Conservation (phyloP, 805 yeast species). For the Cyberlindnera misumaiensis region DNA sequence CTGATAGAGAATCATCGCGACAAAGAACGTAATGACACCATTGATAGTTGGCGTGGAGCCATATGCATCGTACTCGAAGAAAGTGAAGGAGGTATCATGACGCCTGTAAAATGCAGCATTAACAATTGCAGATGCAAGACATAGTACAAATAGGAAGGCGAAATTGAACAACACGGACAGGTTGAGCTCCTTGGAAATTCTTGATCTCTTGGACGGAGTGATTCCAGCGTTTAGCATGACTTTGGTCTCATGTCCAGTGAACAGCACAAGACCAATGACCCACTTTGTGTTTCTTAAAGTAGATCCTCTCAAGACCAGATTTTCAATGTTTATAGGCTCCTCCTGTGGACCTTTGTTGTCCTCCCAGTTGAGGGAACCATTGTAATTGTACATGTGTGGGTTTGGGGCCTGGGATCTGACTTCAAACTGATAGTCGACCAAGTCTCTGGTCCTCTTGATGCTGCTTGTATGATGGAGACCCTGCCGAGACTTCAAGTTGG, state of each 20-base stretch:
- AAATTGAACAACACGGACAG: slow-evolving; percentile 65
- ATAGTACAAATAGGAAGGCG: slow-evolving; percentile 50
- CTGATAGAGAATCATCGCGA: slow-evolving; percentile 68
- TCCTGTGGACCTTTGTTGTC: slow-evolving; percentile 28
- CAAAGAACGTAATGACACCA: slow-evolving; percentile 69
- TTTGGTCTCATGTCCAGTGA: slow-evolving; percentile 74
- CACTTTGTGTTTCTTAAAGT: slow-evolving; percentile 71
- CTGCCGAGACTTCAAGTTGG: slow-evolving; percentile 68
- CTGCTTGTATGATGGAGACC: slow-evolving; percentile 53
- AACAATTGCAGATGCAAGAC: slow-evolving; percentile 63
- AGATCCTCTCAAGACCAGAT: slow-evolving; percentile 66
- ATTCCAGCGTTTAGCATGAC: slow-evolving; percentile 75
- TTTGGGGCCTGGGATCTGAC: slow-evolving; percentile 80
- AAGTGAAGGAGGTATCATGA: slow-evolving; percentile 44
- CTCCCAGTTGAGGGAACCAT: slow-evolving; percentile 54
- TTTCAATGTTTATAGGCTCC: slow-evolving; percentile 64
- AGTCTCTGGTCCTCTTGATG: slow-evolving; percentile 39
- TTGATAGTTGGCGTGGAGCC: slow-evolving; percentile 59
- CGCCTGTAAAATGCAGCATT: slow-evolving; percentile 59
- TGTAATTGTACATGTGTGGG: slow-evolving; percentile 64
- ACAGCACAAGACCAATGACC: slow-evolving; percentile 68
- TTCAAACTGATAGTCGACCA: slow-evolving; percentile 46
- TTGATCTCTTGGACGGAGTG: slow-evolving; percentile 70
- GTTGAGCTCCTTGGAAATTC: slow-evolving; percentile 69
- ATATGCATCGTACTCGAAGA: slow-evolving; percentile 59